Evolutionary conservation across 192 early-diverging fungal species (phyloP).

Genomic region (Gonapodya sp.): DNA sequence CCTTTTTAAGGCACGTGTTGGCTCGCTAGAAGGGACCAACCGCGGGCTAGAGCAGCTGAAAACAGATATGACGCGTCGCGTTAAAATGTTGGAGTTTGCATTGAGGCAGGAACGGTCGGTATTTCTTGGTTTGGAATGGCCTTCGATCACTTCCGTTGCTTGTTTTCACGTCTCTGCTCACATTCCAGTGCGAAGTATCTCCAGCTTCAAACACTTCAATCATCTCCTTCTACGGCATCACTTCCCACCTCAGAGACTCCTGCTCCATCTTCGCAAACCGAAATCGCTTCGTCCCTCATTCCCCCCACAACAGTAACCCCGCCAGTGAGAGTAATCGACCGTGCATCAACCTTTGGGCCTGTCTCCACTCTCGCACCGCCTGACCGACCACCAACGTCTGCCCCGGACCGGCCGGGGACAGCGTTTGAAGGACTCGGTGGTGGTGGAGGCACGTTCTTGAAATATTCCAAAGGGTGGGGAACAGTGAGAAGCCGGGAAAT

Average conservation of each 20-base stretch:
- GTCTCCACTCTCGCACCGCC: neutral
- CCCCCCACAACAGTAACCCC: neutral
- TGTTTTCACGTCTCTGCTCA: conserved; percentile 31
- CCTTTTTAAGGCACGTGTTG: conserved; percentile 52
- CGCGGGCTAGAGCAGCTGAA: conserved; percentile 65
- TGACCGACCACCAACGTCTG: conserved; percentile 3
- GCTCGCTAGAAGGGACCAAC: conserved; percentile 67
- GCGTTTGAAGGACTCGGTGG: neutral
- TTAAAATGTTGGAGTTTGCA: conserved; percentile 82
- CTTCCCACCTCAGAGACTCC: neutral
- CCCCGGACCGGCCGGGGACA: neutral
- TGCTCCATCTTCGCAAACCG: neutral
- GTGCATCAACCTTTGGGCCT: neutral
- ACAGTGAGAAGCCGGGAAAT: conserved; percentile 13
- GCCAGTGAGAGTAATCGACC: neutral
- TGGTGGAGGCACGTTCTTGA: conserved; percentile 13
- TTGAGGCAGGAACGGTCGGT: conserved; percentile 63
- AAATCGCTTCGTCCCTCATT: neutral
- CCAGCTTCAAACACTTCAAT: neutral
- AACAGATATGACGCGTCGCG: conserved; percentile 59
- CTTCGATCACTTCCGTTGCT: neutral
- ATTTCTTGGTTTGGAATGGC: conserved; percentile 13
- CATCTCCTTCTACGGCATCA: neutral
- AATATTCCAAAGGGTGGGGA: conserved; percentile 14
- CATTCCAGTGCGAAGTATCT: neutral